Base-by-base conservation (phyloP, 2,329 filamentous ascomycete species). In the Sporothrix phasma region DNA sequence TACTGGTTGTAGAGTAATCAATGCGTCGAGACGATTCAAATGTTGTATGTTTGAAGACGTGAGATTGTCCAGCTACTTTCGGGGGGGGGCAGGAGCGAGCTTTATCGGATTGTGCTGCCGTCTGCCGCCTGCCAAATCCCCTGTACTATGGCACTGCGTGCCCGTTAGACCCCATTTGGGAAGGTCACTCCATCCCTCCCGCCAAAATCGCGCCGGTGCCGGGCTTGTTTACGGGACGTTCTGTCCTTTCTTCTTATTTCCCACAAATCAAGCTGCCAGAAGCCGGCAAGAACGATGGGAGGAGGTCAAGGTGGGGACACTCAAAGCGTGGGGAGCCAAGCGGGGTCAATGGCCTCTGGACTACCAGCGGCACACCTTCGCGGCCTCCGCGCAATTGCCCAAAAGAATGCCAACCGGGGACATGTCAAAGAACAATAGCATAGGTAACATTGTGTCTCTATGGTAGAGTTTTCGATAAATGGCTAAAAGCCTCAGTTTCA, bases 51-150 rank as follows among this genome's bases (percentile, higher is more conserved):
- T 51, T 51, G 17, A 34, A 34, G 5, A 17, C 3, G 31, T 7
- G 11, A 15, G 10, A 15, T 8, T n/a, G 41, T 39, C 31, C 19
- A 43, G 7, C 22, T 37, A 26, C 17, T 58, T n/a, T 41, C 17
- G n/a, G 19, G 6, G 54, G n/a, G 54, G 54, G 51, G 51, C 11
- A 19, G 29, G 5, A 37, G n/a, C 31, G 22, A 31, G 49, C 19
- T 58, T 58, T 58, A 58, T 58, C n/a, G 51, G 47, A 13, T 54
- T 37, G 8, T n/a, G 11, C 54, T 58, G 37, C 54, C 54, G 37
- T 58, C 13, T 29, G 10, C 45, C 47, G 24, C 31, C 39, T 10
- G 37, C 54, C 43, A 43, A 58, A 26, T 19, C 37, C 29, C 54
- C 54, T 24, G 37, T n/a, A 13, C 34, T 11, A 11, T 39, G 51